phyloP scores from a whole-genome alignment of 148 eudicot species.

The Talinum fruticosum region DNA sequence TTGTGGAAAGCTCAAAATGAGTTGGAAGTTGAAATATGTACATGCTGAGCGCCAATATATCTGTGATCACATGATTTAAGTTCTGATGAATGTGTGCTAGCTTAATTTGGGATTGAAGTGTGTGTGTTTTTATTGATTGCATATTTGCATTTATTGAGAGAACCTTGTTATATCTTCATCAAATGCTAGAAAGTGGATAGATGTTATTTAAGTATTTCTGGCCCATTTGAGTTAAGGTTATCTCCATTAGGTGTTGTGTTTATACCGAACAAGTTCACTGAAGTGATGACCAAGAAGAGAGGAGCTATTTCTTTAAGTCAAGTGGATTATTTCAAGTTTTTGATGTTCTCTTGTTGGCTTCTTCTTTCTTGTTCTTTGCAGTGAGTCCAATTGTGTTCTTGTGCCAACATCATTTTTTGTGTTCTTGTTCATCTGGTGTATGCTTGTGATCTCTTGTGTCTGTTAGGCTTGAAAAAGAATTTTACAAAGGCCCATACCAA shows the following conservation, averaged over 20 bases:
- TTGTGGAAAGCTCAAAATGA: too few relatives aligned
- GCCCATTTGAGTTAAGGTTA: too few relatives aligned
- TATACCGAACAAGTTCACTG: neutral
- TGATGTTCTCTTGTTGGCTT: neutral
- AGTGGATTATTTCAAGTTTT: neutral
- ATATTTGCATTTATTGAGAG: neutral
- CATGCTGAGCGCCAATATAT: neutral
- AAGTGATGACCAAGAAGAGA: neutral
- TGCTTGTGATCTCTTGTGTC: neutral
- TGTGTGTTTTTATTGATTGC: too few relatives aligned
- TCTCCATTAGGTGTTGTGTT: neutral
- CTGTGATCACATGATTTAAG: neutral
- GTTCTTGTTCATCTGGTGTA: neutral
- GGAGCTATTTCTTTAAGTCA: neutral
- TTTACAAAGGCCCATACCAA: neutral
- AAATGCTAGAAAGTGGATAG: too few relatives aligned
- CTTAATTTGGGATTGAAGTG: neutral
- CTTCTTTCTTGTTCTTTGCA: neutral
- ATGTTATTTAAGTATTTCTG: neutral
- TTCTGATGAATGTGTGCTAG: neutral
- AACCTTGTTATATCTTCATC: neutral
- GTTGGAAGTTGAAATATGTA: neutral
- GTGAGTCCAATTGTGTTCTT: neutral
- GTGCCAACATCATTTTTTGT: neutral
- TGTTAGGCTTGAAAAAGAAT: neutral